Evolutionary conservation across 768 basidiomycete species (phyloP).

Genomic region (Suillus paluster): DNA sequence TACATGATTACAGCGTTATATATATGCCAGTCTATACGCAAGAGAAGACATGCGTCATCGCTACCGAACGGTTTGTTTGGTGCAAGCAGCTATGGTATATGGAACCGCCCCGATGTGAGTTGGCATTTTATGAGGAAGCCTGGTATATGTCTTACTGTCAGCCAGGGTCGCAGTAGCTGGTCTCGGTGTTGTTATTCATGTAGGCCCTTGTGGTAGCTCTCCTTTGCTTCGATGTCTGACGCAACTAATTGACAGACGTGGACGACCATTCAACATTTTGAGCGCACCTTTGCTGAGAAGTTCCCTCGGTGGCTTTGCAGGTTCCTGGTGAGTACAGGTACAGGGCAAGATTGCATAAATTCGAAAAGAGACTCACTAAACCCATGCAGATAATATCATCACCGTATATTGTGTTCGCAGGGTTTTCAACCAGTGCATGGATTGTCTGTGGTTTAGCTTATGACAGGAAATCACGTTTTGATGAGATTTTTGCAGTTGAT

Average conservation of each 20-base stretch:
- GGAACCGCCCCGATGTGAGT: slow-evolving; percentile 59
- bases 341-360: background rate
- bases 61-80: slow-evolving; percentile 44
- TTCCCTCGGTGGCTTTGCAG: slow-evolving; percentile 30
- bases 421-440: slow-evolving; percentile 43
- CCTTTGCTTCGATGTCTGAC: slow-evolving; percentile 8
- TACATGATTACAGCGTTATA: background rate
- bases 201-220: slow-evolving; percentile 18
- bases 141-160: slow-evolving; percentile 9
- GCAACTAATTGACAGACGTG: slow-evolving; percentile 35
- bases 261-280: slow-evolving; percentile 36
- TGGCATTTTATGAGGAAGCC: slow-evolving; percentile 5
- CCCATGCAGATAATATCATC: slow-evolving; percentile 35
- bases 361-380: background rate
- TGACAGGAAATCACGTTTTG: slow-evolving; percentile 4
- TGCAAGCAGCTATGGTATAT: slow-evolving; percentile 57
- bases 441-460: slow-evolving; percentile 37
- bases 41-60: slow-evolving; percentile 29
- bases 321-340: slow-evolving; percentile 31
- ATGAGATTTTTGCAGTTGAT: slow-evolving; percentile 21
- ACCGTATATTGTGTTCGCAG: slow-evolving; percentile 47
- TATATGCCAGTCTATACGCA: slow-evolving; percentile 34
- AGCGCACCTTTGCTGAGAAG: slow-evolving; percentile 20
- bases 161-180: slow-evolving; percentile 47
- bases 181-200: slow-evolving; percentile 47